Evolutionary conservation across 768 basidiomycete species (phyloP).

Genomic region (Lentinula boryana): DNA sequence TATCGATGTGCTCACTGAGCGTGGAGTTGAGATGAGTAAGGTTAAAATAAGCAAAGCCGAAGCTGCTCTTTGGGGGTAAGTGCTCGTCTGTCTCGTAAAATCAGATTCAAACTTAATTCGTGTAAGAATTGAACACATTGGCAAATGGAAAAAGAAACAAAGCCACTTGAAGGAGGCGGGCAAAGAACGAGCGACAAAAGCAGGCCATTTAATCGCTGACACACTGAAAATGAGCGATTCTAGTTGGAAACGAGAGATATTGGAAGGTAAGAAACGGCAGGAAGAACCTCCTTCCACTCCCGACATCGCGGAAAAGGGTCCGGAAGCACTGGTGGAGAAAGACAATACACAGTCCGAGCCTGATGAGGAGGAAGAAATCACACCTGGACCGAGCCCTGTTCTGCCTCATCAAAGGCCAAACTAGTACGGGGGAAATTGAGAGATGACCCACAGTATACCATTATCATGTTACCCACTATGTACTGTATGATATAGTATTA

Average conservation of each 20-base stretch:
- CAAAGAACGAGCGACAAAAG: constrained; percentile 26
- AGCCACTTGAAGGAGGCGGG: constrained; percentile 19
- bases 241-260: constrained; percentile 25
- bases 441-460: constrained; percentile 23
- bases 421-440: neutral
- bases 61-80: constrained; percentile 49
- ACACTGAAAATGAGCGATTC: neutral
- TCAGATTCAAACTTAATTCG: neutral
- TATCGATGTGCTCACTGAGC: constrained; percentile 41
- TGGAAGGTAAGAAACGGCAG: constrained; percentile 18
- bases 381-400: constrained; percentile 60
- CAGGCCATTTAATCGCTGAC: constrained; percentile 18
- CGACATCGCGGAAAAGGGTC: neutral
- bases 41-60: constrained; percentile 59
- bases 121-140: constrained; percentile 40
- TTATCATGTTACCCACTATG: neutral
- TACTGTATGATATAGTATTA: neutral
- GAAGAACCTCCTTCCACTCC: neutral
- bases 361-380: neutral
- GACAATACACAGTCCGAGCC: neutral
- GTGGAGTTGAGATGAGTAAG: constrained; percentile 54
- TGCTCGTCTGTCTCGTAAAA: neutral
- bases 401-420: constrained; percentile 20
- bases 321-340: neutral
- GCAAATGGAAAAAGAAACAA: constrained; percentile 37